phyloP scores from a whole-genome alignment of 257 asterid genomes.

The Datura wrightii region DNA sequence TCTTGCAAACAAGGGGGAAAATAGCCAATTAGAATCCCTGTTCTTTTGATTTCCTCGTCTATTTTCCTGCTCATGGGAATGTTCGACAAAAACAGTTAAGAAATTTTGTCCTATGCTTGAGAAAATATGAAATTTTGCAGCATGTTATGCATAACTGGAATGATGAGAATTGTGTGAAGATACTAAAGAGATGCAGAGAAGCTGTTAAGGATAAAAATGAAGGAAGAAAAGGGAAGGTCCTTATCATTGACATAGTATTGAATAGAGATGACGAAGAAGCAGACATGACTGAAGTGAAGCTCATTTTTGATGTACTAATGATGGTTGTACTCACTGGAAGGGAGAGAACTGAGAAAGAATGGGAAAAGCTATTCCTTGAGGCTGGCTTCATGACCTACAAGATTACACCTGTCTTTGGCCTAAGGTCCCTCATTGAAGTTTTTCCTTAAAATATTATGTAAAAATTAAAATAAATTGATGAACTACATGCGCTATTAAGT shows the following conservation, averaged over 20 bases:
- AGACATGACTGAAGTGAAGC: conserved; percentile 22
- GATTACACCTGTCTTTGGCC: conserved; percentile 22
- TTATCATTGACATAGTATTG: conserved; percentile 17
- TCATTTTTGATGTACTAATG: conserved; percentile 34
- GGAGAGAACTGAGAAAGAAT: conserved; percentile 35
- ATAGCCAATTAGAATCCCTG: not conserved
- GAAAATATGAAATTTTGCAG: not conserved
- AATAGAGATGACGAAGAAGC: not conserved
- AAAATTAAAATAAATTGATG: not conserved
- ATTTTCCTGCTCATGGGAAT: not conserved
- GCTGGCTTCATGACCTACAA: conserved; percentile 34
- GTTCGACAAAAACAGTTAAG: not conserved
- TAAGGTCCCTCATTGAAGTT: conserved; percentile 32
- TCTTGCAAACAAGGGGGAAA: not conserved
- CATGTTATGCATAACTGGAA: conserved; percentile 32
- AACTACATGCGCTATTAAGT: not conserved
- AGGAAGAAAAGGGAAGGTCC: conserved; percentile 25
- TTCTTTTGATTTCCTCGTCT: not conserved
- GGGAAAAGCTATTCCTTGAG: conserved; percentile 32
- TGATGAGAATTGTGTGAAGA: conserved; percentile 27
- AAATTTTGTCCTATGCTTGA: not conserved
- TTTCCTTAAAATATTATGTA: conserved; percentile 32
- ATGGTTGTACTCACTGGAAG: not conserved
- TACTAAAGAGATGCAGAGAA: conserved; percentile 33
- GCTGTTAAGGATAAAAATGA: not conserved